Conservation (phyloP, 75 land plant species). For the Adiantum capillusveneris region DNA sequence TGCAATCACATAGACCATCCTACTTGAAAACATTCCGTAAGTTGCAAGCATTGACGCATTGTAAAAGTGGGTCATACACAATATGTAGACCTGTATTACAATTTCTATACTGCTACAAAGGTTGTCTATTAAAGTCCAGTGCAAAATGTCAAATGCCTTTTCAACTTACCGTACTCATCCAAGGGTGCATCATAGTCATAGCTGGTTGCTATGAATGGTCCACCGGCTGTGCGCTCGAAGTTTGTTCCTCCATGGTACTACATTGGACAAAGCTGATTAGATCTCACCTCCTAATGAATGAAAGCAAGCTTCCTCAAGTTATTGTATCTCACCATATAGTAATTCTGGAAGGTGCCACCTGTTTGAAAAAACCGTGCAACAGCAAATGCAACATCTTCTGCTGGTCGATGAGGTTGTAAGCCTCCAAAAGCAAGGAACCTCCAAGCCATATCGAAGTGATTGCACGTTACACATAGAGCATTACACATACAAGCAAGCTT, state of each 20-base stretch:
- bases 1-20: too few relatives aligned
- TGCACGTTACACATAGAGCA: too few relatives aligned
- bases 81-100: too few relatives aligned
- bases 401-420: slow-evolving; percentile 64
- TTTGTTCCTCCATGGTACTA: slow-evolving; percentile 72
- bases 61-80: too few relatives aligned
- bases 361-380: slow-evolving; percentile 88
- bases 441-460: neutral
- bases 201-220: slow-evolving; percentile 71
- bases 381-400: slow-evolving; percentile 75
- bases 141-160: neutral
- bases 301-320: too few relatives aligned
- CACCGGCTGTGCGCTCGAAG: slow-evolving; percentile 69
- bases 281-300: too few relatives aligned
- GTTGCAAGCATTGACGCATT: too few relatives aligned
- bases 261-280: neutral
- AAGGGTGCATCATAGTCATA: slow-evolving; percentile 82
- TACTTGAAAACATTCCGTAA: too few relatives aligned
- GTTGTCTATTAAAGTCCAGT: too few relatives aligned
- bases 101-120: too few relatives aligned
- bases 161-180: slow-evolving; percentile 74
- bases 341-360: slow-evolving; percentile 75
- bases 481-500: too few relatives aligned
- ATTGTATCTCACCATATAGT: slow-evolving; percentile 75
- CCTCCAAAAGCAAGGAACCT: slow-evolving; percentile 82